Evolutionary conservation across 2,329 filamentous ascomycete genomes (phyloP).

Genomic region (Orbilia brochopaga): DNA sequence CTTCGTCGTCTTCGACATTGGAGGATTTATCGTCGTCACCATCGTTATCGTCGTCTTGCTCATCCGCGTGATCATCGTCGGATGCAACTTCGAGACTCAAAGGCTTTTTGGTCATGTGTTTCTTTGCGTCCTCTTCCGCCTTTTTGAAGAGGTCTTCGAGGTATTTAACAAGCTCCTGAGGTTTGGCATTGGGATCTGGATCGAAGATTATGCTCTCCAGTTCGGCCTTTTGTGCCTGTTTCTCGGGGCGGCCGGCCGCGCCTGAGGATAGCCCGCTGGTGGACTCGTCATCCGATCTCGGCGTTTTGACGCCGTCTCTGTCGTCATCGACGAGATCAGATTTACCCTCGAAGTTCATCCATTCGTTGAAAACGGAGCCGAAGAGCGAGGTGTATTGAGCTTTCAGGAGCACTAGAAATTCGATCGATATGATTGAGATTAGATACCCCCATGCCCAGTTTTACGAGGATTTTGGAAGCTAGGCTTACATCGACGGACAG

Average conservation of each 20-base stretch:
- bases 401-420: conserved; percentile 27
- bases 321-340: conserved; percentile 25
- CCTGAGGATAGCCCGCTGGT: conserved; percentile 12
- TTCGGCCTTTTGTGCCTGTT: conserved; percentile 37
- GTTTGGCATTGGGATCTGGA: conserved; percentile 34
- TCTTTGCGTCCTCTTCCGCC: conserved; percentile 26
- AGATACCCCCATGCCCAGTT: too few species aligned
- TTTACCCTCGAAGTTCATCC: conserved; percentile 49
- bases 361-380: conserved; percentile 47
- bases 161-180: conserved; percentile 31
- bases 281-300: conserved; percentile 42
- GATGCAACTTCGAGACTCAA: not conserved
- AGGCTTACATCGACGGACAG: conserved; percentile 22
- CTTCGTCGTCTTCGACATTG: not conserved
- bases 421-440: not conserved
- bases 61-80: conserved; percentile 5
- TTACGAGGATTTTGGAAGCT: not conserved
- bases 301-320: conserved; percentile 36
- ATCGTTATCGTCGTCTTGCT: not conserved
- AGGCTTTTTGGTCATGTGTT: conserved; percentile 6
- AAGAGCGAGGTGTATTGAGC: conserved; percentile 43
- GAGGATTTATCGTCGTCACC: conserved; percentile 1
- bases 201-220: conserved; percentile 41
- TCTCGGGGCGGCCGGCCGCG: conserved; percentile 28
- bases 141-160: conserved; percentile 27